Base-by-base conservation (phyloP, 2,329 filamentous ascomycete genomes). In the Trichoderma asperellum region DNA sequence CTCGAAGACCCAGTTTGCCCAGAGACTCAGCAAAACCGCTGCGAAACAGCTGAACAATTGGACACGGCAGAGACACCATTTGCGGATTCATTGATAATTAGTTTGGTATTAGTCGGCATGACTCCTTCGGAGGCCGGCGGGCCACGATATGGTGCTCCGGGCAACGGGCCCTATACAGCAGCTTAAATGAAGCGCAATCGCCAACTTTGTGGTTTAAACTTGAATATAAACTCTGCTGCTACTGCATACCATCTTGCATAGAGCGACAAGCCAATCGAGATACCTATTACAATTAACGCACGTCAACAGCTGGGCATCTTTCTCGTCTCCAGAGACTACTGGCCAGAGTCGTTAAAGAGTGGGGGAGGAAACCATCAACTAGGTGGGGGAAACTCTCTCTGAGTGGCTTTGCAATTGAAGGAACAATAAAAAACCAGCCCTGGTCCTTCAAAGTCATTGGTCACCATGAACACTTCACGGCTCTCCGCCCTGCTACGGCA, bases 61-160 rank as follows among this genome's bases (percentile, higher is more conserved):
- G 53, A 58, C 5, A 67, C 8, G 27, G 29, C 5, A 66, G 24
- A 47, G 5, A 7, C 29, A 67, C 21, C n/a, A 59, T 59, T 58
- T 59, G 55, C 55, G 57, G 43, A 58, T 68, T 32, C 35, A 63
- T 68, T 68, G 66, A 59, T 63, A 68, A 68, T 63, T 57, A 68
- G 59, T 63, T 32, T 37, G 21, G 24, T 62, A 16, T 59, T 61
- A 57, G 57, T n/a, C 55, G 61, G 68, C 56, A 27, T 65, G 55
- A 66, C 60, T 60, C 55, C 6, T n/a, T n/a, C 55, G 55, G 61
- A 66, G 43, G 43, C 43, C 68, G 61, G 68, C 68, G 68, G 35
- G 40, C 37, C 43, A 66, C 68, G 68, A 61, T 14, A 3, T n/a
- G 47, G 37, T 47, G 53, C 59, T 58, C 52, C 59, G 59, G 59